Percentiles rank a stretch among this genome's conserved stretches.
phyloP scores from a whole-genome alignment of 2,329 filamentous ascomycete genomes.

The Nigrograna mackinnonii region DNA sequence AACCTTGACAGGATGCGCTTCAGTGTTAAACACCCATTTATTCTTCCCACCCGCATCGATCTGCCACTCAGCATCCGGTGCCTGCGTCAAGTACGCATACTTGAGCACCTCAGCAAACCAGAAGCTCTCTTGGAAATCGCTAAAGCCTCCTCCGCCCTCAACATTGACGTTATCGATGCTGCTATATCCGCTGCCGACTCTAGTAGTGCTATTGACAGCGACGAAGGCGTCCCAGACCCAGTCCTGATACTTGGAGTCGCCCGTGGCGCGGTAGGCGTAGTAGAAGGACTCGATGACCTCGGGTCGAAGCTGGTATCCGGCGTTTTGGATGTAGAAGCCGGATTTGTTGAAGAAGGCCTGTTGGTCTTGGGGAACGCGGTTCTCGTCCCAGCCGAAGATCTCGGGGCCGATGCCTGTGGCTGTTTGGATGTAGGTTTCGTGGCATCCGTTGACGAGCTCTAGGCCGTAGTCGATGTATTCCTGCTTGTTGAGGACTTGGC shows the following conservation, averaged over 20 bases:
- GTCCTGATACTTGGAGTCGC: constrained; percentile 75
- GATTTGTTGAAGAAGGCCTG: constrained; percentile 64
- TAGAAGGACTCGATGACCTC: constrained; percentile 86
- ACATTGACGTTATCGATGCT: constrained; percentile 69
- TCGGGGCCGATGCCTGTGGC: constrained; percentile 79
- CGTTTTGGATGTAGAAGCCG: constrained; percentile 72
- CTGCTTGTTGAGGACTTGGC: constrained; percentile 66
- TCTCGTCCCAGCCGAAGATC: constrained; percentile 44
- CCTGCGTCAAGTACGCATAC: constrained; percentile 76
- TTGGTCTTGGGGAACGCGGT: constrained; percentile 38
- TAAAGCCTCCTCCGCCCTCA: constrained; percentile 61
- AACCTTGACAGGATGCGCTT: constrained; percentile 65
- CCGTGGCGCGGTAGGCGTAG: constrained; percentile 82
- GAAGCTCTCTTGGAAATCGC: constrained; percentile 83
- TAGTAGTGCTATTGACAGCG: constrained; percentile 66
- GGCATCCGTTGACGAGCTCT: constrained; percentile 71
- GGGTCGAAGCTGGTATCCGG: constrained; percentile 71
- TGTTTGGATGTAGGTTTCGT: constrained; percentile 71
- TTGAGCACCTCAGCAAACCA: constrained; percentile 88
- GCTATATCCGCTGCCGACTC: constrained; percentile 68
- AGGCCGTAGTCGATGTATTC: constrained; percentile 77
- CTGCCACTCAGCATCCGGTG: constrained; percentile 64
- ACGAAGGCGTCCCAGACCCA: constrained; percentile 82
- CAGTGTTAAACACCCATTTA: constrained; percentile 66
- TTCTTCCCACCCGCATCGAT: constrained; percentile 55